phyloP scores from a whole-genome alignment of 129 eudicot species.

The Tagetes patula region DNA sequence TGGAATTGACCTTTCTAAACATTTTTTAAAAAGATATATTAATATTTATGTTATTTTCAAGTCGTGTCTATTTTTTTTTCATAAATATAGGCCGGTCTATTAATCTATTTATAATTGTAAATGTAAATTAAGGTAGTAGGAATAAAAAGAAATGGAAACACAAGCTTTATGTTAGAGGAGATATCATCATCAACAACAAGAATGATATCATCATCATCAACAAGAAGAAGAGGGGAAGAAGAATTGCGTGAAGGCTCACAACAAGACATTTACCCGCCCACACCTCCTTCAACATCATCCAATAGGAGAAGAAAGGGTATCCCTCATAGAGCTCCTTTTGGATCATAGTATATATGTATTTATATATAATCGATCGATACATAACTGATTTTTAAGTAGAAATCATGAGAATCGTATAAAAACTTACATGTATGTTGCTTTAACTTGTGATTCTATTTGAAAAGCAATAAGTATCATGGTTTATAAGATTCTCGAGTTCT shows the following conservation, averaged over 20 bases:
- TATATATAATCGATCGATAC: neutral
- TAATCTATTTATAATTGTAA: neutral
- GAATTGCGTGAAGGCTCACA: slow-evolving; percentile 82
- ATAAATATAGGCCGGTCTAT: neutral
- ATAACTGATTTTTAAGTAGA: neutral
- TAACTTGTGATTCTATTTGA: neutral
- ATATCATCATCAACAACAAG: slow-evolving; percentile 26
- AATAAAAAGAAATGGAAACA: slow-evolving; percentile 83
- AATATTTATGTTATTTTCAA: neutral
- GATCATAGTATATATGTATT: slow-evolving; percentile 29
- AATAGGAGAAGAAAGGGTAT: slow-evolving; percentile 94
- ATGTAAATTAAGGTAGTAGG: slow-evolving; percentile 64
- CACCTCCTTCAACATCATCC: slow-evolving; percentile 63
- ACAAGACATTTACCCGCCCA: slow-evolving; percentile 83
- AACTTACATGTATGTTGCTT: neutral
- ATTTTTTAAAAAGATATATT: neutral
- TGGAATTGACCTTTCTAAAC: neutral
- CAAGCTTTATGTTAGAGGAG: slow-evolving; percentile 73
- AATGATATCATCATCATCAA: slow-evolving; percentile 38
- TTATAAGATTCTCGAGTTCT: neutral
- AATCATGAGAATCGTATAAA: neutral
- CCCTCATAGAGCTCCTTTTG: slow-evolving; percentile 96
- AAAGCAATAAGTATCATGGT: neutral
- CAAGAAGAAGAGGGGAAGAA: slow-evolving; percentile 52
- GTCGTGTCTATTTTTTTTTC: neutral